phyloP scores from a whole-genome alignment of 768 basidiomycete genomes.

The Crassisporium funariophilum region DNA sequence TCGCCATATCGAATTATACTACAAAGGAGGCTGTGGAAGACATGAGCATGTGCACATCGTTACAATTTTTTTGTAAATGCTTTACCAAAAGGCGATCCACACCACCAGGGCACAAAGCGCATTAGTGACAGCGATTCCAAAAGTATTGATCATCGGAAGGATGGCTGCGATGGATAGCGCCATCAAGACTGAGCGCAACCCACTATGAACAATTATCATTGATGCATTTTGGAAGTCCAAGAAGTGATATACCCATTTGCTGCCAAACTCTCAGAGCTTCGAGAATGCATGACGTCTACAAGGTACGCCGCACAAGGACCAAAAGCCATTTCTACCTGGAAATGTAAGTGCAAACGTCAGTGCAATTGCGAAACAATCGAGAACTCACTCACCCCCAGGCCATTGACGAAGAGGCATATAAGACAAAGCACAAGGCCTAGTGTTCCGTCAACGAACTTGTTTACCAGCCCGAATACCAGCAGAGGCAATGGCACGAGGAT shows the following conservation, averaged over 20 bases:
- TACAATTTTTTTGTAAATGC: neutral
- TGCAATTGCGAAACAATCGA: neutral
- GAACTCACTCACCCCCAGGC: constrained; percentile 50
- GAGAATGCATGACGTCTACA: constrained; percentile 60
- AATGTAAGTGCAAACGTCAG: neutral
- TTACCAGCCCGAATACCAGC: constrained; percentile 50
- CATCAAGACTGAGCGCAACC: constrained; percentile 46
- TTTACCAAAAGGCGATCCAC: constrained; percentile 53
- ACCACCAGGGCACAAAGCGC: constrained; percentile 44
- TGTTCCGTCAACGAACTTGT: constrained; percentile 48
- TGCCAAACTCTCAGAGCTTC: constrained; percentile 67
- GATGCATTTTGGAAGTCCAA: neutral
- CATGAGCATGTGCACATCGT: neutral
- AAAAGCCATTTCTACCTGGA: constrained; percentile 57
- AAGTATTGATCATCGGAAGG: constrained; percentile 53
- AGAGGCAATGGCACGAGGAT: constrained; percentile 57
- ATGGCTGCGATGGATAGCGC: constrained; percentile 46
- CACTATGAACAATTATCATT: constrained; percentile 31
- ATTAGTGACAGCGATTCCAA: constrained; percentile 55
- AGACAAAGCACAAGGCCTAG: constrained; percentile 54
- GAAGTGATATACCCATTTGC: constrained; percentile 43
- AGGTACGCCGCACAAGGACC: constrained; percentile 57
- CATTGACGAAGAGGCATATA: constrained; percentile 61
- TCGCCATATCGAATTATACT: constrained; percentile 55
- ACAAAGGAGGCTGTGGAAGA: constrained; percentile 47